A percentile compares a stretch with the other conserved stretches of the same genome.
phyloP scores from a whole-genome alignment of 352 stramenopile species.

The Globisporangium radiosum region DNA sequence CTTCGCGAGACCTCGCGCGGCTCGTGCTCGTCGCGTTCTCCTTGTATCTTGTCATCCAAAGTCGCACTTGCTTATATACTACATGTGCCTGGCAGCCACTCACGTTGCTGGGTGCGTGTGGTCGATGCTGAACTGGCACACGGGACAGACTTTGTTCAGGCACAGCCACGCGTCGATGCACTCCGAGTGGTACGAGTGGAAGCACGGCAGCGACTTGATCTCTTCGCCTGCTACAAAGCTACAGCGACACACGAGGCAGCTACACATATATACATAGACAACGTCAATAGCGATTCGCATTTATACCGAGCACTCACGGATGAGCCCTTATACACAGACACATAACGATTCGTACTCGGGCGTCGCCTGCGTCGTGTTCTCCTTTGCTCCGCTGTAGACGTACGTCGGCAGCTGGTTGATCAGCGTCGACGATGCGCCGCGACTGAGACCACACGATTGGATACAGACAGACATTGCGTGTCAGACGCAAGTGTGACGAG shows the following conservation, averaged over 20 bases:
- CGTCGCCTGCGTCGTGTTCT: conserved; percentile 26
- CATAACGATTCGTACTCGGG: conserved; percentile 39
- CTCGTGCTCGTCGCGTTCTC: no score
- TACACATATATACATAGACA: conserved; percentile 17
- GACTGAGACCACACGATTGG: conserved; percentile 20
- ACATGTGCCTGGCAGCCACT: background rate
- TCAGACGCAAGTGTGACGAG: background rate
- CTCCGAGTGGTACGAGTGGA: conserved; percentile 91
- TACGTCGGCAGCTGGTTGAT: conserved; percentile 83
- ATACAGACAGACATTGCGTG: background rate
- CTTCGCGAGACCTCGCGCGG: no score
- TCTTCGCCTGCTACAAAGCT: conserved; percentile 86
- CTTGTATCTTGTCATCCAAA: no score
- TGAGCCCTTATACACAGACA: background rate
- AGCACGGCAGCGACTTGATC: conserved; percentile 91
- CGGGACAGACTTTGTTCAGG: conserved; percentile 89
- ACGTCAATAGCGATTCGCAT: background rate
- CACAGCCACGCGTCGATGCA: conserved; percentile 91
- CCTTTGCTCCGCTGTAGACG: conserved; percentile 54
- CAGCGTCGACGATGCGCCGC: conserved; percentile 46
- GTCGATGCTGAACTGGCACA: conserved; percentile 84
- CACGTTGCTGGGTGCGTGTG: conserved; percentile 11
- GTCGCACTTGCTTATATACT: no score
- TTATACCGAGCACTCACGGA: no score
- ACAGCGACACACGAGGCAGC: conserved; percentile 91